A percentile compares a stretch with the other conserved stretches of the same genome.
phyloP scores from a whole-genome alignment of 2,329 filamentous ascomycete genomes.

The Dendryphion nanum region DNA sequence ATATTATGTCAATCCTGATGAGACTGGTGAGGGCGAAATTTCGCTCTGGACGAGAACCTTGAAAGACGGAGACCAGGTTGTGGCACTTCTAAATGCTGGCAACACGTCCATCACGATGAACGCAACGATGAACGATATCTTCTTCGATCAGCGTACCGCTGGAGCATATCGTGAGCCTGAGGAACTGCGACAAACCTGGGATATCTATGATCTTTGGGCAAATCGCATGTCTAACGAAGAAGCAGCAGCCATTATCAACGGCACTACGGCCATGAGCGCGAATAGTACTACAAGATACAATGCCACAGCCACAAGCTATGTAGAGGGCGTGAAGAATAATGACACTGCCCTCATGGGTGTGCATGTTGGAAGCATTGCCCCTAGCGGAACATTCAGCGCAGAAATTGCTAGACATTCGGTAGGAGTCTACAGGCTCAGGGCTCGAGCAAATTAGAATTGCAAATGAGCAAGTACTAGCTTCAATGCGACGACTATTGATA shows the following conservation, averaged over 20 bases:
- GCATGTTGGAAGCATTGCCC: slow-evolving; percentile 45
- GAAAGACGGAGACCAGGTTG: slow-evolving; percentile 46
- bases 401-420: slow-evolving; percentile 50
- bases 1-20: slow-evolving; percentile 43
- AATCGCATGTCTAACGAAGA: slow-evolving; percentile 52
- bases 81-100: slow-evolving; percentile 54
- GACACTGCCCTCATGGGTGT: slow-evolving; percentile 47
- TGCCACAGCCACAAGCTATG: slow-evolving; percentile 49
- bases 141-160: slow-evolving; percentile 47
- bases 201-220: slow-evolving; percentile 56
- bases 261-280: slow-evolving; percentile 34
- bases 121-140: slow-evolving; percentile 53
- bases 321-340: slow-evolving; percentile 45
- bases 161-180: slow-evolving; percentile 39
- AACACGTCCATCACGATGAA: slow-evolving; percentile 47
- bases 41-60: slow-evolving; percentile 52
- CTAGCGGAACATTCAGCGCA: slow-evolving; percentile 45
- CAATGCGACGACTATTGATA: too few relatives aligned
- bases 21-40: slow-evolving; percentile 47
- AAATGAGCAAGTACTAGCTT: too few relatives aligned
- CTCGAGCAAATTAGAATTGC: too few relatives aligned
- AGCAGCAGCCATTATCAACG: slow-evolving; percentile 46
- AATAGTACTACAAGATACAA: slow-evolving; percentile 47
- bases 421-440: slow-evolving; percentile 50
- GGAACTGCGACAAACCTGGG: slow-evolving; percentile 48